Base-by-base conservation (phyloP, 192 early-diverging fungal genomes). In the Helicostylum pulchrum region DNA sequence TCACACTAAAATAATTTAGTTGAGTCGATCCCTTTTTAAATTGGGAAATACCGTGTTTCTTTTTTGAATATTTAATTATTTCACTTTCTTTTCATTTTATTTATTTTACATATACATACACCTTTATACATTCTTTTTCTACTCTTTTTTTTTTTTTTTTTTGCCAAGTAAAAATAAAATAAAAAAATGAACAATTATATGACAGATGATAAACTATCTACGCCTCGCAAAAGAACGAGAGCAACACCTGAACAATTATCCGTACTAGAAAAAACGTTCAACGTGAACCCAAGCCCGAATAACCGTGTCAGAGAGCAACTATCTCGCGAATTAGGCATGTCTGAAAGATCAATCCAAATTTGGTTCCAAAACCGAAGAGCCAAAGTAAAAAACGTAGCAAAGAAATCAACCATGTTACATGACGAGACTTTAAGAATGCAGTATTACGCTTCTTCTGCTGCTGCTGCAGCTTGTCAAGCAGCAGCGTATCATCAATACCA, bases 311-410 rank as follows among this genome's bases (percentile, higher is more conserved):
- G 90, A 15, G 83, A 87, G 50, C 79, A 79, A n/a, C 70, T 92
- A 8, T 87, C 86, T 31, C 80, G 83, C 63, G 73, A 81, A 42
- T 74, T 91, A n/a, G 82, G 83, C 49, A 88, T 92, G 87, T 79
- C 83, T 3, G 77, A 82, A 52, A 82, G 90, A 31, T 81, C 87
- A 79, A 86, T 92, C 61, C 90, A 92, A 63, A 89, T 92, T 34
- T 92, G 90, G 90, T 92, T 92, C 70, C 90, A 92, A 66, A 92
- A 92, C 76, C 71, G 87, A 55, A 74, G 90, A 14, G 89, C 89
- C 20, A 92, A 92, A 64, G 80, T 88, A 19, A 92, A 92, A 76
- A 81, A 82, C 51, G 82, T 83, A 45, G 71, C 66, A 26, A 73
- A 73, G 21, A 52, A 61, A 9, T 48, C 71, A 3, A 54, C 62